These are phyloP conservation scores for Populus euphratica DNA, from an alignment of 345 rosid genomes.

Conservation along the genomic window DNA sequence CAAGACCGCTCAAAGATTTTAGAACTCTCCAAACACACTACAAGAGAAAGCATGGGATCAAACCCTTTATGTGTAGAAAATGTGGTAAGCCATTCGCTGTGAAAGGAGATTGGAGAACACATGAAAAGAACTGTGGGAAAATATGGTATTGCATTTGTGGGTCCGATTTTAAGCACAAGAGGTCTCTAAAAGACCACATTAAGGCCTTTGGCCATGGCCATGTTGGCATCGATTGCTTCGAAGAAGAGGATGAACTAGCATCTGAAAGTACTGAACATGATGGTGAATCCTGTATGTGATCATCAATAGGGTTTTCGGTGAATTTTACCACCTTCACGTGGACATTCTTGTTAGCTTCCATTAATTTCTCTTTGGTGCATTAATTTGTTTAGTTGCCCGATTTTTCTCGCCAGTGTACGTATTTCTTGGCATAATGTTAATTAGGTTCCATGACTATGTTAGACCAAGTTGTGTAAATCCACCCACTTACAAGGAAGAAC, in stretches of 20 bases:
- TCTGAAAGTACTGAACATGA: constrained; percentile 49
- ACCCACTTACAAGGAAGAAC: not conserved
- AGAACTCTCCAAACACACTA: constrained; percentile 85
- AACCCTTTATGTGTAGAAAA: constrained; percentile 68
- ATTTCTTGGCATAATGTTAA: not conserved
- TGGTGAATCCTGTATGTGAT: not conserved
- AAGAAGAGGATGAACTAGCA: constrained; percentile 57
- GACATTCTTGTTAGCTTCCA: not conserved
- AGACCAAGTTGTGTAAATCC: not conserved
- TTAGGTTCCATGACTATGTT: not conserved
- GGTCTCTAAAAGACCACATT: constrained; percentile 72
- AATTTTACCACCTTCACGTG: not conserved
- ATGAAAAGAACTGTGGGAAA: constrained; percentile 84
- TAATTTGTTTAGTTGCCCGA: not conserved
- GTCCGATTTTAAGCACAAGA: constrained; percentile 76
- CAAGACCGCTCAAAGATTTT: constrained; percentile 74
- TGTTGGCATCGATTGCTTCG: constrained; percentile 41
- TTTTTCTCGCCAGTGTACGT: not conserved
- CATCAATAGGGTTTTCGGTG: not conserved
- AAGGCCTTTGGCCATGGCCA: constrained; percentile 76
- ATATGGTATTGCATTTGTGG: constrained; percentile 78
- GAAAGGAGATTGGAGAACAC: constrained; percentile 82
- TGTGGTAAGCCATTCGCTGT: constrained; percentile 76
- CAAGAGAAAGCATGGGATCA: constrained; percentile 74
- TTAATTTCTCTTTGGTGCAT: not conserved